Base-by-base conservation (phyloP, 345 rosid species). In the Adansonia digitata region DNA sequence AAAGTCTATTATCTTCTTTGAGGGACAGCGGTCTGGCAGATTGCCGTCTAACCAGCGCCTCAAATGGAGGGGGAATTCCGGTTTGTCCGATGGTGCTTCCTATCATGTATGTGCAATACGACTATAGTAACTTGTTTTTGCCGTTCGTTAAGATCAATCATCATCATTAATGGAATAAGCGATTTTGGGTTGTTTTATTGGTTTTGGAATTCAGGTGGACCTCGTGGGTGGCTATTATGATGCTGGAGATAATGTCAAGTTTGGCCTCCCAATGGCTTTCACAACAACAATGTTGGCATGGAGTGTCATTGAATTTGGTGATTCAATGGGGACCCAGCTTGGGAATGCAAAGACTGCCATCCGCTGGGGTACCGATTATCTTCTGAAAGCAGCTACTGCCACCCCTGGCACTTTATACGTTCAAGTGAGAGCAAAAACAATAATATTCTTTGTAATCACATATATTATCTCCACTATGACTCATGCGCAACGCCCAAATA, bases 211-310 rank as follows among this genome's bases (percentile, higher is more conserved):
- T 60, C 81, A 90, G 95, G 91, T 89, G 74, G 79, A 91, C 82
- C 84, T 91, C 22, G 88, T 79, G 7, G 97, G 97, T 7, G 97
- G 97, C 18, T 91, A 89, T 77, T 91, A 91, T 77, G 93, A 91
- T 80, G 97, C 97, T 0, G 97, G 97, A 12, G 97, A 91, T 74
- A 91, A 91, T 71, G 86, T 91, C 27, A 91, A 91, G 80, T 91
- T 91, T 65, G 93, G 93, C 1, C 84, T 89, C 26, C 97, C 97
- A 7, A 85, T 91, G 93, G 93, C 97, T 52, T 91, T 88, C 82
- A 88, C 97, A 1, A 86, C 89, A 18, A 89, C 96, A 39, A 51
- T 91, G 82, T 73, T 91, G 78, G 74, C 93, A 5, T 91, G 96
- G 96, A 87, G 96, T 57, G 93, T 88, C 63, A 83, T 91, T 69